These are phyloP conservation scores for Colletotrichum ledebouriae DNA, from an alignment of 2,329 filamentous ascomycete genomes.

Conservation along the genomic window DNA sequence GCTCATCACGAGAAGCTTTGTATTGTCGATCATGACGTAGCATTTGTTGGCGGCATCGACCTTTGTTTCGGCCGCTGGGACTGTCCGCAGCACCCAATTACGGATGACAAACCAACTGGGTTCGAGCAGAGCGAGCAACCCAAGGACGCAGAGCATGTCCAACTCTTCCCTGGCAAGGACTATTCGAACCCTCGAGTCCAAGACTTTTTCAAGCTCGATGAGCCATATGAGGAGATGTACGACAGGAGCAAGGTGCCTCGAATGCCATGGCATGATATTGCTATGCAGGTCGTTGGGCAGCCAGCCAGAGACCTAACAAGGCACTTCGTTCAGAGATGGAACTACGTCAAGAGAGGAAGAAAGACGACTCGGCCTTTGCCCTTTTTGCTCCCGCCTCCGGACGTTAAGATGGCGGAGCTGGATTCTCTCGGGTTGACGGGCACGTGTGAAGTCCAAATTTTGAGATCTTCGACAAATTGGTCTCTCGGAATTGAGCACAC, in stretches of 20 bases:
- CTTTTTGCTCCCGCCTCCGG: slow-evolving; percentile 92
- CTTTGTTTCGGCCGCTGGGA: slow-evolving; percentile 98
- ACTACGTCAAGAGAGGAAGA: slow-evolving; percentile 92
- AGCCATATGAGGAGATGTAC: slow-evolving; percentile 99
- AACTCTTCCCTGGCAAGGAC: slow-evolving; percentile 97
- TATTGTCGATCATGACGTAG: slow-evolving; percentile 94
- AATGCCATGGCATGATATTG: slow-evolving; percentile 99
- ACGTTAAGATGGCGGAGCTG: slow-evolving; percentile 88
- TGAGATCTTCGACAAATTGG: slow-evolving; percentile 92
- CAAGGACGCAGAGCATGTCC: slow-evolving; percentile 93
- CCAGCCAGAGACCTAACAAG: slow-evolving; percentile 93
- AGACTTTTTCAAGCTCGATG: slow-evolving; percentile 92
- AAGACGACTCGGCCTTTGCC: slow-evolving; percentile 95
- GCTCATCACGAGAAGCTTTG: slow-evolving; percentile 99
- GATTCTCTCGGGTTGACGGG: slow-evolving; percentile 90
- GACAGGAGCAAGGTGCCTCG: slow-evolving; percentile 88
- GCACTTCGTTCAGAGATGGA: slow-evolving; percentile 98
- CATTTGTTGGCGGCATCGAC: slow-evolving; percentile 95
- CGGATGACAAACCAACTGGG: slow-evolving; percentile 94
- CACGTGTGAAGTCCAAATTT: slow-evolving; percentile 95
- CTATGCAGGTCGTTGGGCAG: slow-evolving; percentile 97
- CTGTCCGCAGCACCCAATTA: slow-evolving; percentile 89
- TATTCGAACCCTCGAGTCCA: slow-evolving; percentile 97
- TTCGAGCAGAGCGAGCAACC: slow-evolving; percentile 85
- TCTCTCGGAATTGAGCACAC: slow-evolving; percentile 89